These are phyloP conservation scores for Rugonectria rugulosa DNA, from an alignment of 2,329 filamentous ascomycete genomes.

Conservation along the genomic window DNA sequence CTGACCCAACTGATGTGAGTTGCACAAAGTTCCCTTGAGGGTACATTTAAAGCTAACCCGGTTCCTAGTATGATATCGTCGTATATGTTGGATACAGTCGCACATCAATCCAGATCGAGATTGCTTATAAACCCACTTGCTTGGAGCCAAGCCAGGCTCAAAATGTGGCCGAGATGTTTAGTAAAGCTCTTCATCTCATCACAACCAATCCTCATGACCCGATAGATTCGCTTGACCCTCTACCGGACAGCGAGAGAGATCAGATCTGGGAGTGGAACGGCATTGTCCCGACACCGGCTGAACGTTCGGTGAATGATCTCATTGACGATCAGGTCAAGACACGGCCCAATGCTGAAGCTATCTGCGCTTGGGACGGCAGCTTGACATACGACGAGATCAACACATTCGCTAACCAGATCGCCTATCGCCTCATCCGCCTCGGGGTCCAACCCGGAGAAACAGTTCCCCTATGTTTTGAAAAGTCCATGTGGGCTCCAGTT, in stretches of 20 bases:
- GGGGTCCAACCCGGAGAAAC: slow-evolving; percentile 35
- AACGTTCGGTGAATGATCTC: slow-evolving; percentile 29
- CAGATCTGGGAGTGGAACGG: slow-evolving; percentile 26
- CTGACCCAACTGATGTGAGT: no score
- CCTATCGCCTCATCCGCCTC: slow-evolving; percentile 42
- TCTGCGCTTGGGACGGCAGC: slow-evolving; percentile 37
- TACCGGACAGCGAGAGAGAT: slow-evolving; percentile 22
- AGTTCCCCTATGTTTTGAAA: slow-evolving; percentile 31
- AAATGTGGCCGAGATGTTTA: no score
- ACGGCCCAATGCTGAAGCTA: slow-evolving; percentile 24
- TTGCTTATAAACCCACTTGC: no score
- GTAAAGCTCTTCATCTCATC: no score
- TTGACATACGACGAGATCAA: slow-evolving; percentile 52
- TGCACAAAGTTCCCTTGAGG: no score
- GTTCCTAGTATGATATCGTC: no score
- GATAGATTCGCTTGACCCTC: no score
- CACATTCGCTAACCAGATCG: slow-evolving; percentile 46
- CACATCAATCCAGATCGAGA: no score
- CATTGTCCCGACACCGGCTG: slow-evolving; percentile 19
- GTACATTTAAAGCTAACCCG: no score
- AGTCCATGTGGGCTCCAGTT: slow-evolving; percentile 34
- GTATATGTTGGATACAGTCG: no score
- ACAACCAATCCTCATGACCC: no score
- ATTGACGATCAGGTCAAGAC: slow-evolving; percentile 13
- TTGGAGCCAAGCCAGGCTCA: no score